phyloP scores from a whole-genome alignment of 2,329 filamentous ascomycete genomes.

The Ophiostoma ulmi region DNA sequence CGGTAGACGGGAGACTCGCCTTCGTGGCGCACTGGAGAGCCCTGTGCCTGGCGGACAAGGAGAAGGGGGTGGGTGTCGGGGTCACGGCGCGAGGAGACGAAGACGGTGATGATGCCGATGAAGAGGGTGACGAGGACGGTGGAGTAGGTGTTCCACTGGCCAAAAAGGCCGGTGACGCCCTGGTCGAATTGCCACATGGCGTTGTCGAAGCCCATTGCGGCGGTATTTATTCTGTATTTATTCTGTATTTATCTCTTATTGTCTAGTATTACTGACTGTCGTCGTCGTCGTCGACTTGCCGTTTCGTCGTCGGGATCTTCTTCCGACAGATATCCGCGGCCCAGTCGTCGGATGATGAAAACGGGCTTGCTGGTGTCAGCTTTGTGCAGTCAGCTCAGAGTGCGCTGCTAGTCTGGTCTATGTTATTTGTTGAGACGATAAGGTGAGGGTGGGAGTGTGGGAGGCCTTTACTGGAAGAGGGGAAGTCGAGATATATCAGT shows the following conservation, averaged over 20 bases:
- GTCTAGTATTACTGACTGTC: not conserved
- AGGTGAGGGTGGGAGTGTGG: not conserved
- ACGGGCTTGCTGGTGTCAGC: not conserved
- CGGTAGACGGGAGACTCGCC: conserved; percentile 83
- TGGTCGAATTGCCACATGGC: conserved; percentile 66
- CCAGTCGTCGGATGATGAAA: not conserved
- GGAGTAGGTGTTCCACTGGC: conserved; percentile 78
- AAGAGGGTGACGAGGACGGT: conserved; percentile 65
- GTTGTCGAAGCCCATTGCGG: conserved; percentile 46
- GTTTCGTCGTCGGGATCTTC: not conserved
- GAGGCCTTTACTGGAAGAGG: not conserved
- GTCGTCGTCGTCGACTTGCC: not conserved
- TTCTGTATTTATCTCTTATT: not conserved
- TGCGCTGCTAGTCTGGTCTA: not conserved
- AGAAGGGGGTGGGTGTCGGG: conserved; percentile 90
- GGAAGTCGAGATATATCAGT: not conserved
- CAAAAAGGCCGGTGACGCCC: conserved; percentile 61
- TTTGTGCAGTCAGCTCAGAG: not conserved
- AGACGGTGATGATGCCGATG: conserved; percentile 62
- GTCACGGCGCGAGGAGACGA: conserved; percentile 65
- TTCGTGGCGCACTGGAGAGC: conserved; percentile 72
- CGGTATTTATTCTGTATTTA: conserved; percentile 12
- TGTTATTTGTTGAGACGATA: not conserved
- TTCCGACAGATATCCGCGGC: not conserved
- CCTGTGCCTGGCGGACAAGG: conserved; percentile 74